A percentile compares a stretch with the other conserved stretches of the same genome.
These are phyloP conservation scores for Irpex lacteus DNA, from an alignment of 1,284 basidiomycete species.

Conservation along the genomic window DNA sequence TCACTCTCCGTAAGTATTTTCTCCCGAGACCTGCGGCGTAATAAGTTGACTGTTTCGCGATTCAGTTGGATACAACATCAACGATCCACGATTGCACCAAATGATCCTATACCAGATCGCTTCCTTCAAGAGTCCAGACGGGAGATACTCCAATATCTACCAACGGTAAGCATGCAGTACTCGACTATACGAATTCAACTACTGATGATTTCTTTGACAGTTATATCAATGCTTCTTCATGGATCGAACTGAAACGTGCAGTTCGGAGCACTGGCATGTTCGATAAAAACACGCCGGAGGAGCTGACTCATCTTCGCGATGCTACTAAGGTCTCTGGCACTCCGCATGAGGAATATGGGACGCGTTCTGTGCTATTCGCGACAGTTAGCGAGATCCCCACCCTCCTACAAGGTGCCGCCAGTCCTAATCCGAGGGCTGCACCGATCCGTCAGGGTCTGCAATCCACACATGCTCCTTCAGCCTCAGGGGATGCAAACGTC, in stretches of 20 bases:
- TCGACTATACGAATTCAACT: background rate
- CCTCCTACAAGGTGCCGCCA: background rate
- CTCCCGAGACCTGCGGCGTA: background rate
- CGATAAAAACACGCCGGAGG: slow-evolving; percentile 30
- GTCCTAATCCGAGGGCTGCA: background rate
- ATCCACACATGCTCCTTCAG: too few relatives aligned
- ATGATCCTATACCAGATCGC: slow-evolving; percentile 28
- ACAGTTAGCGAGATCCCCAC: slow-evolving; percentile 1
- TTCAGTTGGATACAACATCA: slow-evolving; percentile 41
- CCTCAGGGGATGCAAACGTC: too few relatives aligned
- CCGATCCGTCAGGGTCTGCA: too few relatives aligned
- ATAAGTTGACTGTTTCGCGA: background rate
- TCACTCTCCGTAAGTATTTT: slow-evolving; percentile 34
- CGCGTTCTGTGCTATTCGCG: slow-evolving; percentile 27
- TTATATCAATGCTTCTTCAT: slow-evolving; percentile 33
- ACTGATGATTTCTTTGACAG: slow-evolving; percentile 23
- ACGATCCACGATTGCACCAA: slow-evolving; percentile 19
- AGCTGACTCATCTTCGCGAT: slow-evolving; percentile 35
- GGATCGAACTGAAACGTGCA: slow-evolving; percentile 32
- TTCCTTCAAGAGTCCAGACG: slow-evolving; percentile 20
- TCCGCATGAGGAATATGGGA: slow-evolving; percentile 24
- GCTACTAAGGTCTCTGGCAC: slow-evolving; percentile 13
- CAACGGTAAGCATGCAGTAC: slow-evolving; percentile 10
- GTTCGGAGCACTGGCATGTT: slow-evolving; percentile 26
- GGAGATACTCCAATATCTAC: slow-evolving; percentile 6